These are phyloP conservation scores for Albizia julibrissin DNA, from an alignment of 306 rosid genomes.

Conservation along the genomic window DNA sequence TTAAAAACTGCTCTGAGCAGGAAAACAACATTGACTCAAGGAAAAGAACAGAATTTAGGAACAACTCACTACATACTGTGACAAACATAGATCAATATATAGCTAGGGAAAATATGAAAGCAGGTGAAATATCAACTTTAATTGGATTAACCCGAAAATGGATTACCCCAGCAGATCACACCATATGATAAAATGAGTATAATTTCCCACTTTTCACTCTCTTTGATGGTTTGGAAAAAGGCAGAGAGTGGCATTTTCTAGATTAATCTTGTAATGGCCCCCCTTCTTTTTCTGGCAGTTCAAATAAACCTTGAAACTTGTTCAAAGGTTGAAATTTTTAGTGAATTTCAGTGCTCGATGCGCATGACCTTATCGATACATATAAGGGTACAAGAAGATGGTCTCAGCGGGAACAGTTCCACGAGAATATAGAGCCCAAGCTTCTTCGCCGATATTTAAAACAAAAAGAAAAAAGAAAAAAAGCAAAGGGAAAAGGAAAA, in stretches of 20 bases:
- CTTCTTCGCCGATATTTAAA: neutral
- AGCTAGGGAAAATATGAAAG: neutral
- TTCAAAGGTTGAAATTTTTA: neutral
- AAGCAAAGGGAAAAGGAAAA: too few relatives aligned
- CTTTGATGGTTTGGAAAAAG: neutral
- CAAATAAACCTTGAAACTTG: neutral
- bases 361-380: neutral
- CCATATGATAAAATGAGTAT: neutral
- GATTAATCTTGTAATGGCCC: neutral
- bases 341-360: neutral
- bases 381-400: neutral
- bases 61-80: neutral
- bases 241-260: neutral
- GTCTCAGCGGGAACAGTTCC: neutral
- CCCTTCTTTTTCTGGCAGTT: neutral
- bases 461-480: too few relatives aligned
- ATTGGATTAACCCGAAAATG: neutral
- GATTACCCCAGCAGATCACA: neutral
- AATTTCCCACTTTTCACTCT: neutral
- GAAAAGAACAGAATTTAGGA: neutral
- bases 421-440: constrained; percentile 4
- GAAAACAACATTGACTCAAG: neutral
- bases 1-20: neutral
- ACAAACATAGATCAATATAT: neutral
- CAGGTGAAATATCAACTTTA: neutral